A percentile compares a stretch with the other conserved stretches of the same genome.
Evolutionary conservation across 1,139 yeast genomes (phyloP).

Genomic region (Martiniozyma asiatica): DNA sequence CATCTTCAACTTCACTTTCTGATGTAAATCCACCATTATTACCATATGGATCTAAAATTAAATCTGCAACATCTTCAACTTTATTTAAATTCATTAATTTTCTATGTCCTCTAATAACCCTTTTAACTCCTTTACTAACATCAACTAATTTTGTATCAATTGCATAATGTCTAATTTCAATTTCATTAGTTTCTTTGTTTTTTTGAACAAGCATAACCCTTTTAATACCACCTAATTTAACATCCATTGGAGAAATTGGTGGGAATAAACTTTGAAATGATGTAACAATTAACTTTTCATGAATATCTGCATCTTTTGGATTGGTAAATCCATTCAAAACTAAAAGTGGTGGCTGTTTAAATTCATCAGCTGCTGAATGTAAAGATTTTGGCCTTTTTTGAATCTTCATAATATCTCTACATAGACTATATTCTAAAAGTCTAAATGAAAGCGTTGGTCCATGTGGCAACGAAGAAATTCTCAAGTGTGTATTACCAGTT

Average conservation of each 20-base stretch:
- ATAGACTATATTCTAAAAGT: slow-evolving; percentile 64
- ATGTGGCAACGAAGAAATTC: slow-evolving; percentile 79
- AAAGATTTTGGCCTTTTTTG: slow-evolving; percentile 61
- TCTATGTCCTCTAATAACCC: slow-evolving; percentile 54
- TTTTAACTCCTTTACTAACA: slow-evolving; percentile 68
- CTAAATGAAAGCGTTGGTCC: slow-evolving; percentile 90
- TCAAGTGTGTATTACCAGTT: slow-evolving; percentile 68
- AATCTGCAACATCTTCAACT: slow-evolving; percentile 69
- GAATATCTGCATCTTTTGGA: slow-evolving; percentile 41
- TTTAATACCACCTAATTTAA: slow-evolving; percentile 62
- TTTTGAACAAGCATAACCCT: slow-evolving; percentile 79
- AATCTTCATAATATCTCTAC: slow-evolving; percentile 67
- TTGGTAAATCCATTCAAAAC: slow-evolving; percentile 81
- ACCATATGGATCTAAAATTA: slow-evolving; percentile 63
- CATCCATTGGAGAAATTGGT: slow-evolving; percentile 72
- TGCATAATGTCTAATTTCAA: slow-evolving; percentile 83
- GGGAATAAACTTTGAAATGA: slow-evolving; percentile 96
- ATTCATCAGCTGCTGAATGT: slow-evolving; percentile 51
- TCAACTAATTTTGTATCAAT: slow-evolving; percentile 84
- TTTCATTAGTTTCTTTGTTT: slow-evolving; percentile 53
- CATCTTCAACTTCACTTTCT: slow-evolving; percentile 90
- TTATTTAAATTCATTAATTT: slow-evolving; percentile 61
- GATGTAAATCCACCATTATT: slow-evolving; percentile 69
- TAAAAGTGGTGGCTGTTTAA: slow-evolving; percentile 70
- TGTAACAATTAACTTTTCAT: slow-evolving; percentile 76